Evolutionary conservation across 1,139 yeast species (phyloP).

Genomic region (Taphrina deformans): DNA sequence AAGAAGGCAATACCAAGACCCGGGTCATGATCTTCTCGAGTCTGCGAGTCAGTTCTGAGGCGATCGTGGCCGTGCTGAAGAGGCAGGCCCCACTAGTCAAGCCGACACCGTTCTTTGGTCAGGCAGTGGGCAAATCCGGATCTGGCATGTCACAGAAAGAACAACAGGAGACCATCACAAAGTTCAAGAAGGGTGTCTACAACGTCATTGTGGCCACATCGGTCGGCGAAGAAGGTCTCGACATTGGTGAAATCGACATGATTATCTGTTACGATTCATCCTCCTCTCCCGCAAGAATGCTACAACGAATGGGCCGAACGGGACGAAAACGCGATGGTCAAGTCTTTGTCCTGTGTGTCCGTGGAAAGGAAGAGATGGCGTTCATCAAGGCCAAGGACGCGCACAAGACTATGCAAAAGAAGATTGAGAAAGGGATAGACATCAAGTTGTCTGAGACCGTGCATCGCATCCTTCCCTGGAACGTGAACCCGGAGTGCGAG

Average conservation of each 20-base stretch:
- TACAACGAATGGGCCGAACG: constrained; percentile 97
- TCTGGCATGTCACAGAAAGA: constrained; percentile 50
- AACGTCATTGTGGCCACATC: constrained; percentile 92
- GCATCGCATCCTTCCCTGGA: constrained; percentile 58
- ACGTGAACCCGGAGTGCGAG: constrained; percentile 57
- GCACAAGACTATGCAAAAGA: constrained; percentile 68
- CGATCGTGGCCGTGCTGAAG: constrained; percentile 71
- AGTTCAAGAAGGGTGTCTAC: constrained; percentile 68
- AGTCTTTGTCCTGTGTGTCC: constrained; percentile 71
- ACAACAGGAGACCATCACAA: constrained; percentile 60
- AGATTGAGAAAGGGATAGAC: constrained; percentile 29
- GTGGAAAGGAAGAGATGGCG: constrained; percentile 69
- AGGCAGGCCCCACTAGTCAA: constrained; percentile 50
- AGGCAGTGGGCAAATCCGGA: constrained; percentile 48
- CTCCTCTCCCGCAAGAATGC: constrained; percentile 85
- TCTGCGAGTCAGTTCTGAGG: constrained; percentile 83
- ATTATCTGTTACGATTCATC: constrained; percentile 93
- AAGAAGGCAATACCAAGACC: constrained; percentile 50
- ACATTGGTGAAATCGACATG: constrained; percentile 95
- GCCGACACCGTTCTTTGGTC: constrained; percentile 93
- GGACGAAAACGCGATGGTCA: constrained; percentile 92
- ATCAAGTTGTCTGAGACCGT: constrained; percentile 30
- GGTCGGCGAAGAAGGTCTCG: constrained; percentile 97
- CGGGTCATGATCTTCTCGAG: constrained; percentile 86
- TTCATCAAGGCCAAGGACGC: constrained; percentile 84